Percentiles rank a stretch among this genome's conserved stretches.
phyloP scores from a whole-genome alignment of 441 rosid genomes.

The Dalechampia spathulata region DNA sequence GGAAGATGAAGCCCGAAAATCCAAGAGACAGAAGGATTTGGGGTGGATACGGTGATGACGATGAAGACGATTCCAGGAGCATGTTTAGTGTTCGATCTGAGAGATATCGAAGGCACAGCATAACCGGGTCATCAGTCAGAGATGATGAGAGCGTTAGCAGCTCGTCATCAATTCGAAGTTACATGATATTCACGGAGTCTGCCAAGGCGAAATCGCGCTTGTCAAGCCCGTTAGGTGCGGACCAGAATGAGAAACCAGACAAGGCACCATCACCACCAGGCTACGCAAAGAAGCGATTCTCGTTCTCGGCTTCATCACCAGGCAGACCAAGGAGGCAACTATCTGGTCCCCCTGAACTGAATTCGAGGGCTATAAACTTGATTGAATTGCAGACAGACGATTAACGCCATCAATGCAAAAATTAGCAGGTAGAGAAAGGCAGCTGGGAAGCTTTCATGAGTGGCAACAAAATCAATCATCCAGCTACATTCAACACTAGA shows the following conservation, averaged over 20 bases:
- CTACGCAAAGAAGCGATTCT: constrained; percentile 60
- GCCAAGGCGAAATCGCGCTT: constrained; percentile 62
- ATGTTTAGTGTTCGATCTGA: constrained; percentile 54
- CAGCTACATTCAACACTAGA: no score
- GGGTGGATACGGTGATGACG: constrained; percentile 50
- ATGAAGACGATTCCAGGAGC: constrained; percentile 79
- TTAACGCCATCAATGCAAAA: constrained; percentile 15
- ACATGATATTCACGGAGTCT: constrained; percentile 69
- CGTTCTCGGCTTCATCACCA: constrained; percentile 49
- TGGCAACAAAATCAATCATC: no score
- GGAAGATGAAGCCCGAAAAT: constrained; percentile 38
- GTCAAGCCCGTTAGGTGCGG: constrained; percentile 49
- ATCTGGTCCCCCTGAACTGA: constrained; percentile 73
- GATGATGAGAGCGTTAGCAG: constrained; percentile 78
- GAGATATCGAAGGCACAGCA: constrained; percentile 63
- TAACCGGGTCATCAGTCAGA: constrained; percentile 59
- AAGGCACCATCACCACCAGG: constrained; percentile 30
- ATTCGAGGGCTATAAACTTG: constrained; percentile 21
- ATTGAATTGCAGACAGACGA: constrained; percentile 11
- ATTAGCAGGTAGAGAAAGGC: constrained; percentile 18
- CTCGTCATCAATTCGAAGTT: constrained; percentile 65
- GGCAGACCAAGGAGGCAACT: no score
- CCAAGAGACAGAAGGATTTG: constrained; percentile 43
- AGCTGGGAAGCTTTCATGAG: no score
- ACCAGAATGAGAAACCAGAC: constrained; percentile 24